Evolutionary conservation across 2,329 filamentous ascomycete genomes (phyloP).

Genomic region (Colletotrichum neosansevieriae): DNA sequence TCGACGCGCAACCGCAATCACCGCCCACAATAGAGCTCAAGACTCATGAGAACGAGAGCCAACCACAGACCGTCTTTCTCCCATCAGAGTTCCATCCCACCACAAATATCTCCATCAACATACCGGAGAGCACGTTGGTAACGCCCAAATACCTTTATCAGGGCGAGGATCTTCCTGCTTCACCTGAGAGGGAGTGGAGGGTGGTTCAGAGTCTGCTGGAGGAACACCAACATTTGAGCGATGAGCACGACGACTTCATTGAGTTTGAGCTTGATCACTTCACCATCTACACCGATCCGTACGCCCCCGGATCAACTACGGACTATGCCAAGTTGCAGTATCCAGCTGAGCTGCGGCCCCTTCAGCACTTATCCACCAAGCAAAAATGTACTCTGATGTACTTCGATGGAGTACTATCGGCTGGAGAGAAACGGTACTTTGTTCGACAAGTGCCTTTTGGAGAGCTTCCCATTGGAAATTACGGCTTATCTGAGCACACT

Average conservation of each 20-base stretch:
- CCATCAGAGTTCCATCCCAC: background rate
- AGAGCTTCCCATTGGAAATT: constrained; percentile 74
- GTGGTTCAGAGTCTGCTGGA: constrained; percentile 49
- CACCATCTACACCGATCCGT: constrained; percentile 62
- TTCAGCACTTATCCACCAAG: constrained; percentile 63
- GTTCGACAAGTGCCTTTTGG: constrained; percentile 69
- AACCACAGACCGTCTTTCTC: constrained; percentile 1
- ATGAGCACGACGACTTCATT: constrained; percentile 47
- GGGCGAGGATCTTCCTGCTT: constrained; percentile 44
- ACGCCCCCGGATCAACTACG: constrained; percentile 41
- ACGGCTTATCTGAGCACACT: constrained; percentile 62
- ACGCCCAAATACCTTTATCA: constrained; percentile 39
- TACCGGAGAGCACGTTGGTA: constrained; percentile 32
- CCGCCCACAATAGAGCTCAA: background rate
- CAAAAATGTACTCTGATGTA: constrained; percentile 54
- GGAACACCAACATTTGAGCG: constrained; percentile 34
- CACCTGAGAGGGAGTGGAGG: constrained; percentile 45
- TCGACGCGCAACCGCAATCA: background rate
- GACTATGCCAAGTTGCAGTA: background rate
- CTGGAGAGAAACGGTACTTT: constrained; percentile 58
- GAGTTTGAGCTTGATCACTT: constrained; percentile 70
- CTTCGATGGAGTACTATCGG: constrained; percentile 71
- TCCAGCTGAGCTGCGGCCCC: constrained; percentile 63
- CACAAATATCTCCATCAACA: constrained; percentile 9
- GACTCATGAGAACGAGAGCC: background rate